A percentile compares a stretch with the other conserved stretches of the same genome.
Conservation (phyloP, 169 alveolate species). For the Plasmodium fragile region DNA sequence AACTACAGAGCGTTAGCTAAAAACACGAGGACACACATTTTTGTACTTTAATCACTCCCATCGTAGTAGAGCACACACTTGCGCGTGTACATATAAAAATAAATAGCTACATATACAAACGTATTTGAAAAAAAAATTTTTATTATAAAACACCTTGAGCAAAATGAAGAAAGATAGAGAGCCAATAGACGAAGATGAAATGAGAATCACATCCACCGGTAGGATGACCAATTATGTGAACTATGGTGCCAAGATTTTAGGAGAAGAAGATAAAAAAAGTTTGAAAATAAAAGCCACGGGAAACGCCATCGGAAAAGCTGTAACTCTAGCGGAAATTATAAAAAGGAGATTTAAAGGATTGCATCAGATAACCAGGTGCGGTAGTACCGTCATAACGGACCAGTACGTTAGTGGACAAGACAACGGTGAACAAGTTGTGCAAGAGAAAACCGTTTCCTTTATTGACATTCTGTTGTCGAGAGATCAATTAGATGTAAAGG, state of each 20-base stretch:
- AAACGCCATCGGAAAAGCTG: slow-evolving; percentile 90
- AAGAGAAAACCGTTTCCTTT: slow-evolving; percentile 83
- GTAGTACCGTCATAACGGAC: slow-evolving; percentile 83
- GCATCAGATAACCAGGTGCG: slow-evolving; percentile 87
- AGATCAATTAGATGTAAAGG: slow-evolving; percentile 78
- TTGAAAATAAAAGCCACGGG: slow-evolving; percentile 92
- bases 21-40: not conserved
- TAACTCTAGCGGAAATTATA: slow-evolving; percentile 89
- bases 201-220: slow-evolving; percentile 89
- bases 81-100: not conserved
- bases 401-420: slow-evolving; percentile 88
- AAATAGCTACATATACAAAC: not conserved
- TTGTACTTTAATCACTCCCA: not conserved
- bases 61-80: not conserved
- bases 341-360: slow-evolving; percentile 90
- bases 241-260: slow-evolving; percentile 86
- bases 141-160: slow-evolving; percentile 23
- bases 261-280: slow-evolving; percentile 81
- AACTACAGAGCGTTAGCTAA: not conserved
- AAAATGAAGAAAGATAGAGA: slow-evolving; percentile 81
- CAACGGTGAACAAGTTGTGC: slow-evolving; percentile 84
- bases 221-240: slow-evolving; percentile 88
- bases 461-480: slow-evolving; percentile 84
- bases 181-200: slow-evolving; percentile 87
- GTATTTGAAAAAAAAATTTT: slow-evolving; percentile 71